A percentile compares a stretch with the other conserved stretches of the same genome.
Conservation (phyloP, 1,139 yeast genomes). For the Kurtzmaniella quercitrusa region DNA sequence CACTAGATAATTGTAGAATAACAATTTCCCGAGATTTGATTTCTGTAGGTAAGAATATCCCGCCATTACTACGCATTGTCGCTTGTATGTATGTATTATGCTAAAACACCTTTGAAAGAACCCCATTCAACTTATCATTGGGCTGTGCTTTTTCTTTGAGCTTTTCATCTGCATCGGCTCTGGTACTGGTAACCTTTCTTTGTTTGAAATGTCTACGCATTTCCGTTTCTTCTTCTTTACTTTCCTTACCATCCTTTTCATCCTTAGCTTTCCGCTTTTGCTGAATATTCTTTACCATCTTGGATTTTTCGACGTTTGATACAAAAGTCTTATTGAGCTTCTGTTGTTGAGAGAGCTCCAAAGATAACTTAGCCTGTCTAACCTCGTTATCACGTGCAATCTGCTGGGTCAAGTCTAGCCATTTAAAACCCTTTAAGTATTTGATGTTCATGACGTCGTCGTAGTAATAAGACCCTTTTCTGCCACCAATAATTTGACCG, state of each 20-base stretch:
- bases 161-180: conserved; percentile 57
- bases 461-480: conserved; percentile 85
- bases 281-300: conserved; percentile 69
- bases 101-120: conserved; percentile 36
- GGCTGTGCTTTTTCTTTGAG: conserved; percentile 45
- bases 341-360: conserved; percentile 86
- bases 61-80: too few relatives aligned
- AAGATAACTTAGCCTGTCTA: conserved; percentile 79
- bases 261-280: conserved; percentile 41
- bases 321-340: conserved; percentile 81
- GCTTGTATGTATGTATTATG: conserved; percentile 1
- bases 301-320: conserved; percentile 80
- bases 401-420: conserved; percentile 93
- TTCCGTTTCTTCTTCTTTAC: conserved; percentile 22
- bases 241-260: conserved; percentile 10
- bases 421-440: conserved; percentile 86
- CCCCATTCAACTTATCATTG: conserved; percentile 41
- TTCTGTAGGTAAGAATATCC: too few relatives aligned
- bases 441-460: conserved; percentile 92
- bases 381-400: conserved; percentile 87
- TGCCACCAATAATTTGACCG: conserved; percentile 89
- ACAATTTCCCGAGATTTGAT: background rate
- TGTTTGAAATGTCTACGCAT: conserved; percentile 59
- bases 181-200: conserved; percentile 56
- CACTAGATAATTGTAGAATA: background rate